phyloP scores from a whole-genome alignment of 2,329 filamentous ascomycete genomes.

The Zarea fungicola region DNA sequence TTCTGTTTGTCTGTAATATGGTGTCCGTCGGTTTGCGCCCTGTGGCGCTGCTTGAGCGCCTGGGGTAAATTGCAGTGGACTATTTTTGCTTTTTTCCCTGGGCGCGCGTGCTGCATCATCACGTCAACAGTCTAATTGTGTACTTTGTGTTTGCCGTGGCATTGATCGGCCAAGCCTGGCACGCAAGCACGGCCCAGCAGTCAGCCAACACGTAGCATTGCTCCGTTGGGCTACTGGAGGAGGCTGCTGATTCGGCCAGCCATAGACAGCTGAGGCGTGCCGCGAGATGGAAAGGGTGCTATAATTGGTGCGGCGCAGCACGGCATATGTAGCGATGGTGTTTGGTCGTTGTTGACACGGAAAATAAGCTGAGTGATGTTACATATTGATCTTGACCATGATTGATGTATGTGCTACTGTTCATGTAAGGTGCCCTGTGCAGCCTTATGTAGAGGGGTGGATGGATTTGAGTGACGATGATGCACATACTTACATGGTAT shows the following conservation, averaged over 20 bases:
- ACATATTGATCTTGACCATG: too few relatives aligned
- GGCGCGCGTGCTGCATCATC: background rate
- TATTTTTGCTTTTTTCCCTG: slow-evolving; percentile 1
- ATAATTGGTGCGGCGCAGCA: background rate
- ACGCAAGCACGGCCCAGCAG: background rate
- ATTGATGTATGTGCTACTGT: too few relatives aligned
- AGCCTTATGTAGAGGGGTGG: background rate
- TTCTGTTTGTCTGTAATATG: too few relatives aligned
- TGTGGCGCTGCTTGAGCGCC: slow-evolving; percentile 2
- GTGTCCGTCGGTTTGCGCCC: slow-evolving; percentile 7
- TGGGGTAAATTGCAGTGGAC: background rate
- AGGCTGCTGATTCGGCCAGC: background rate
- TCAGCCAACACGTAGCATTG: slow-evolving; percentile 1
- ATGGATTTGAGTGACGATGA: background rate
- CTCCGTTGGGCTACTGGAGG: background rate
- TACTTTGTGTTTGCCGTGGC: background rate
- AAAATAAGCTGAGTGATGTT: slow-evolving; percentile 11
- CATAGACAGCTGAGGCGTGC: background rate
- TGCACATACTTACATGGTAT: too few relatives aligned
- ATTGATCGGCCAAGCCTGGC: slow-evolving; percentile 1
- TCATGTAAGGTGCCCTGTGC: too few relatives aligned
- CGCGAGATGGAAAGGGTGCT: background rate
- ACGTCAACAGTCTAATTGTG: background rate
- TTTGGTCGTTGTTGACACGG: too few relatives aligned
- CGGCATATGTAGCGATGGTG: background rate